Evolutionary conservation across 805 yeast species (phyloP).

Genomic region (Teunomyces barrocoloradensis): DNA sequence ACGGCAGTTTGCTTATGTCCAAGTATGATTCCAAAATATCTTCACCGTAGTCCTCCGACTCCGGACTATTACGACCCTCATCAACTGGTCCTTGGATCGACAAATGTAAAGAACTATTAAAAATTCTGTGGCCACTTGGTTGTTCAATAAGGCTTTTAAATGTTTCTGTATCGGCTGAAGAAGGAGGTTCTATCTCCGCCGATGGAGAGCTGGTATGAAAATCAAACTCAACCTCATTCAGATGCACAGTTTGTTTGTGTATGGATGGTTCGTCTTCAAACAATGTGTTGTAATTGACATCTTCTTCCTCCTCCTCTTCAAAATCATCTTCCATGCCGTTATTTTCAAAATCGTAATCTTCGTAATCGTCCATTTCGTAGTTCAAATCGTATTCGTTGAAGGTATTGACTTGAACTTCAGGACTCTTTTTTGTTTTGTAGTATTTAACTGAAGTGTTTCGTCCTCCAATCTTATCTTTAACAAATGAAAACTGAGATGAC

Average conservation of each 20-base stretch:
- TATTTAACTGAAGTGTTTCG: constrained; percentile 54
- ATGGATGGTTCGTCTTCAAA: constrained; percentile 15
- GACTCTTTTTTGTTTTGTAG: constrained; percentile 39
- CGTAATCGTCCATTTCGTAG: constrained; percentile 13
- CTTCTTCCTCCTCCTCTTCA: constrained; percentile 33
- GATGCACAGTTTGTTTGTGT: neutral
- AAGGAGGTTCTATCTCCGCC: neutral
- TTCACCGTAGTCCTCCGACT: constrained; percentile 14
- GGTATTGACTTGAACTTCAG: constrained; percentile 15
- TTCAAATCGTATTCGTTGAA: constrained; percentile 29
- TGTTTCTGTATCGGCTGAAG: neutral
- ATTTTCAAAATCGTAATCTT: constrained; percentile 44
- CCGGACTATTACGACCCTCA: constrained; percentile 2
- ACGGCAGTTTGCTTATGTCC: constrained; percentile 21
- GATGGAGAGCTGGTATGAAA: neutral
- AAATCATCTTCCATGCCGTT: constrained; percentile 39
- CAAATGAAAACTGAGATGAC: constrained; percentile 52
- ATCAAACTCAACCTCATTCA: neutral
- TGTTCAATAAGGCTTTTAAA: neutral
- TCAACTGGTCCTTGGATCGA: constrained; percentile 23
- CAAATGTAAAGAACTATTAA: constrained; percentile 26
- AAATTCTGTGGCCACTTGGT: constrained; percentile 8
- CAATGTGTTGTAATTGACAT: constrained; percentile 21
- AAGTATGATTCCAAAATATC: constrained; percentile 39
- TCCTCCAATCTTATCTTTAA: constrained; percentile 42